These are phyloP conservation scores for Tetraselmis chui DNA, from an alignment of 139 green algal genomes.

Conservation along the genomic window DNA sequence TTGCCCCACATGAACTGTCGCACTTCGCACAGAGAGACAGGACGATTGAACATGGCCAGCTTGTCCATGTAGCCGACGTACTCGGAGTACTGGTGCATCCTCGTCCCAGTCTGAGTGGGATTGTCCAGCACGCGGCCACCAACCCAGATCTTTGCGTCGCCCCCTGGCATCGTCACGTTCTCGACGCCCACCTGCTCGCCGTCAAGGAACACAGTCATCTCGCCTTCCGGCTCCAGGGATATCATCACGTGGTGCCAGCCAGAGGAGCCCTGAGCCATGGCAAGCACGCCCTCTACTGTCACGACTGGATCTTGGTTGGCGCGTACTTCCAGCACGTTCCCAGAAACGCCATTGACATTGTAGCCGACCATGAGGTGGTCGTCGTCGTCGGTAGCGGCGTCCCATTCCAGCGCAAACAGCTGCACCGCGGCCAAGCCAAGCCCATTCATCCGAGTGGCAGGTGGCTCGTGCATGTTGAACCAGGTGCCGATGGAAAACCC, in stretches of 20 bases:
- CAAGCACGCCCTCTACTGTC: background rate
- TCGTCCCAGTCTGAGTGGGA: background rate
- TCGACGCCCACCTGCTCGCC: too few relatives aligned
- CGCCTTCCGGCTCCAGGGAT: background rate
- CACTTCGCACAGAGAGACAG: background rate
- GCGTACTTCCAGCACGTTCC: background rate
- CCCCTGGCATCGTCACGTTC: background rate
- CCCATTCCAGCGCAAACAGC: slow-evolving; percentile 3
- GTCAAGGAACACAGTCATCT: background rate
- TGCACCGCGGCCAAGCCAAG: background rate
- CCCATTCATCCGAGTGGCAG: background rate
- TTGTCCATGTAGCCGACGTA: background rate
- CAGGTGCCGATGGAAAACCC: background rate
- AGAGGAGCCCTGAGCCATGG: background rate
- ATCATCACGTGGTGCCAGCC: background rate
- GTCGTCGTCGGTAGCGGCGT: background rate
- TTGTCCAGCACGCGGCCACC: background rate
- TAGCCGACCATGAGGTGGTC: slow-evolving; percentile 6
- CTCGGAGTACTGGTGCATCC: background rate
- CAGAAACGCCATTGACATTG: slow-evolving; percentile 14
- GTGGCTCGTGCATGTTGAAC: slow-evolving; percentile 1
- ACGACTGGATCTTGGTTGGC: background rate
- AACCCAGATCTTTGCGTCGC: background rate
- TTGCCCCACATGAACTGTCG: background rate
- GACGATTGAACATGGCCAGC: background rate